These are phyloP conservation scores for Pleurotus citrinopileatus DNA, from an alignment of 768 basidiomycete genomes.

Conservation along the genomic window DNA sequence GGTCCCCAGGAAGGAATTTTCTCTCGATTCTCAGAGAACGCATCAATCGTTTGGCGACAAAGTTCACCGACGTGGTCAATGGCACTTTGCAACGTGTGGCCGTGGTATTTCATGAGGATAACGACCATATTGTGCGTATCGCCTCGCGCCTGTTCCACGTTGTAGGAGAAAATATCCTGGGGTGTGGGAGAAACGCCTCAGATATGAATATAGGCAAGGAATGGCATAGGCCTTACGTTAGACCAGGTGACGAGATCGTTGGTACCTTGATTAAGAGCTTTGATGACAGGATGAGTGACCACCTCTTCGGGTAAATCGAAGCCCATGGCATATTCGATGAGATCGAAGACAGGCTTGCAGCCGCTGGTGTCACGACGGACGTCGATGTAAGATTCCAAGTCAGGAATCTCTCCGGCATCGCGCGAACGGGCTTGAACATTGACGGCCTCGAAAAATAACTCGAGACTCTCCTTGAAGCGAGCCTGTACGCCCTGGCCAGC, in stretches of 20 bases:
- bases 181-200: slow-evolving; percentile 7
- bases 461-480: slow-evolving; percentile 70
- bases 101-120: slow-evolving; percentile 64
- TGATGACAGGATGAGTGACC: slow-evolving; percentile 60
- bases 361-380: slow-evolving; percentile 56
- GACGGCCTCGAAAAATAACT: slow-evolving; percentile 67
- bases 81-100: slow-evolving; percentile 56
- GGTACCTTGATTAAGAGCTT: slow-evolving; percentile 59
- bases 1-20: slow-evolving; percentile 61
- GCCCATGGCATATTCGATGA: slow-evolving; percentile 72
- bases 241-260: slow-evolving; percentile 86
- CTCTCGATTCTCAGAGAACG: slow-evolving; percentile 44
- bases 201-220: slow-evolving; percentile 1
- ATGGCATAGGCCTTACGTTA: slow-evolving; percentile 47
- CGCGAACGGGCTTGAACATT: slow-evolving; percentile 61
- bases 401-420: slow-evolving; percentile 49
- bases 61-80: slow-evolving; percentile 63
- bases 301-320: slow-evolving; percentile 73
- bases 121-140: slow-evolving; percentile 73
- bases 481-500: slow-evolving; percentile 56
- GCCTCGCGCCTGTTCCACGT: slow-evolving; percentile 67
- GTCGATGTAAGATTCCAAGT: slow-evolving; percentile 72
- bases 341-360: slow-evolving; percentile 73
- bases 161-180: slow-evolving; percentile 76
- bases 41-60: slow-evolving; percentile 52